Evolutionary conservation across 768 basidiomycete species (phyloP).

Genomic region (Pleurotus tuoliensis): DNA sequence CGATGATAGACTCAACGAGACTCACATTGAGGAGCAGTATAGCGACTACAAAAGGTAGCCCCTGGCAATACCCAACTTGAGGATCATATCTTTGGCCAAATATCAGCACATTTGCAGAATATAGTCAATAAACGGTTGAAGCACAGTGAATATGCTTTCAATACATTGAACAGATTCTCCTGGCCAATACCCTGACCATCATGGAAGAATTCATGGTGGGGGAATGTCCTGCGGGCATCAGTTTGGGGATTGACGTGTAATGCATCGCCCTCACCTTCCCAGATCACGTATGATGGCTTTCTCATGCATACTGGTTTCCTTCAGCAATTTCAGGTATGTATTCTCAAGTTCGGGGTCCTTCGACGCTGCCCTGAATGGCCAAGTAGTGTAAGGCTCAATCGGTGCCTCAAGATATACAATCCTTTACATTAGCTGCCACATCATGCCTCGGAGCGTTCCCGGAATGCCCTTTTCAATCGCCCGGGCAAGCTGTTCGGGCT

Average conservation of each 20-base stretch:
- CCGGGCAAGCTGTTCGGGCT: conserved; percentile 73
- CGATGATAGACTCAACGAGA: neutral
- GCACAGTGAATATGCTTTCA: conserved; percentile 95
- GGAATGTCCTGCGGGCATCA: conserved; percentile 70
- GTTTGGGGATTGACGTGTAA: conserved; percentile 10
- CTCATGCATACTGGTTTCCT: conserved; percentile 83
- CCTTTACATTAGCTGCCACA: conserved; percentile 91
- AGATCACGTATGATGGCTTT: conserved; percentile 93
- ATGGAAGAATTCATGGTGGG: conserved; percentile 93
- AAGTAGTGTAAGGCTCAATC: conserved; percentile 9
- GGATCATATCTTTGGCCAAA: conserved; percentile 63
- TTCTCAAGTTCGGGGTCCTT: conserved; percentile 86
- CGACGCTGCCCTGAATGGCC: conserved; percentile 72
- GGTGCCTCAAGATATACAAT: conserved; percentile 7
- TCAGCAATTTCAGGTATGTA: conserved; percentile 77
- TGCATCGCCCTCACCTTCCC: conserved; percentile 52
- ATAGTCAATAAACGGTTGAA: conserved; percentile 19
- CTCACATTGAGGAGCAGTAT: conserved; percentile 87
- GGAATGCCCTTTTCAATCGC: conserved; percentile 95
- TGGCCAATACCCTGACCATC: conserved; percentile 94
- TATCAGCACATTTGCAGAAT: conserved; percentile 9
- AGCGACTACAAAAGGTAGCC: conserved; percentile 93
- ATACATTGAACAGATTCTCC: conserved; percentile 95
- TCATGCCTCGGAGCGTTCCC: conserved; percentile 82
- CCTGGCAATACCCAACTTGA: conserved; percentile 97